Base-by-base conservation (phyloP, 2,329 filamentous ascomycete genomes). In the Dactylellina cionopaga region DNA sequence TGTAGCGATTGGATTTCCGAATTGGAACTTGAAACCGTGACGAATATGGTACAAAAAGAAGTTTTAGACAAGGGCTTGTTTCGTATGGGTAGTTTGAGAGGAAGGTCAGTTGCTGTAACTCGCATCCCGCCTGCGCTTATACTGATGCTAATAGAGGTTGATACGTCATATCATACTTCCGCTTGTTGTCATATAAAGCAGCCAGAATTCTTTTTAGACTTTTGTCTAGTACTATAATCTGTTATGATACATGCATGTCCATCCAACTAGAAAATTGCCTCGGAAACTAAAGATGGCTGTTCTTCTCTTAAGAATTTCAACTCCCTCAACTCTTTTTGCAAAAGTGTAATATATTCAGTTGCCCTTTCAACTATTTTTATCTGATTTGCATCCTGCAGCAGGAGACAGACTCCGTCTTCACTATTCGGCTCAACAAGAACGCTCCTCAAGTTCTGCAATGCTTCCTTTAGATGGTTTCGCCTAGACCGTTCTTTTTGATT, bases 131-230 rank as follows among this genome's bases (percentile, higher is more conserved):
- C n/a, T n/a, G n/a, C n/a, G n/a, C n/a, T n/a, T n/a, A n/a, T n/a
- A 62, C 13, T 27, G 25, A 55, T 46, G 0, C 10, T 17, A 43
- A 22, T 10, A n/a, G 33, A 35, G 31, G 13, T 13, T 35, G 6
- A 35, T 35, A 35, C 31, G 13, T 6, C 13, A 35, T 6, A 35
- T 90, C 88, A 0, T 90, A 87, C 76, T 89, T 86, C 0, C 80
- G 82, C 3, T 81, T 90, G 0, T 80, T 89, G 1, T 86, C 88
- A 0, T 86, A 81, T 35, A 88, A 90, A 79, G 84, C 83, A 4
- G 82, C 82, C 1, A 81, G 88, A 0, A 87, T 90, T 43, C 83
- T 90, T 1, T 85, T 84, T 77, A 84, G 87, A 2, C 83, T 90
- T 0, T n/a, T n/a, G n/a, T n/a, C n/a, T n/a, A n/a, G n/a, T n/a